Percentiles rank a stretch among this genome's conserved stretches.
These are phyloP conservation scores for Fraxinus albicans DNA, from an alignment of 305 asterid genomes.

Conservation along the genomic window DNA sequence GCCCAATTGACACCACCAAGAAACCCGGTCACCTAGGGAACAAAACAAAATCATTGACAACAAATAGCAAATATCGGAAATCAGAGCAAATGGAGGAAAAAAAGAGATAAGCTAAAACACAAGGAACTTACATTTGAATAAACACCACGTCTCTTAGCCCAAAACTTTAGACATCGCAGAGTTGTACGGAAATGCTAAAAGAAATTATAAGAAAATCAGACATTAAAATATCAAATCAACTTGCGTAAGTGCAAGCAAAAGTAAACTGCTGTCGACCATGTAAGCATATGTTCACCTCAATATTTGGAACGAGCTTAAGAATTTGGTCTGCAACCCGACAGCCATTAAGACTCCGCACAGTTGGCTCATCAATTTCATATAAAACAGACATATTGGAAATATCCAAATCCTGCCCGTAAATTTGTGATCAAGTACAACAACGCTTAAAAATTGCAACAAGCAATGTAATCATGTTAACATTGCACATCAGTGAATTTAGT, in stretches of 20 bases:
- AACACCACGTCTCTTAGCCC: slow-evolving; percentile 99
- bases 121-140: slow-evolving; percentile 83
- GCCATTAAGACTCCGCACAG: slow-evolving; percentile 94
- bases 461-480: not conserved
- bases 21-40: slow-evolving; percentile 85
- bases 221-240: not conserved
- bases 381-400: slow-evolving; percentile 70
- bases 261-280: not conserved
- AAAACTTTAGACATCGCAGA: slow-evolving; percentile 78
- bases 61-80: not conserved
- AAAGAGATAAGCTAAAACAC: not conserved
- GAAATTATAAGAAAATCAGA: slow-evolving; percentile 9
- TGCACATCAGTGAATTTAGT: not conserved
- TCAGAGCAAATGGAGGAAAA: not conserved
- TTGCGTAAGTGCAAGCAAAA: not conserved
- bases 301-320: slow-evolving; percentile 84
- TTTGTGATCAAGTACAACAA: slow-evolving; percentile 1
- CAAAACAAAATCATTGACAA: not conserved
- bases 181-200: slow-evolving; percentile 74
- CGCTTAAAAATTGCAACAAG: not conserved
- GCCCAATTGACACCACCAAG: slow-evolving; percentile 99
- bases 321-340: slow-evolving; percentile 98
- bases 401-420: slow-evolving; percentile 70
- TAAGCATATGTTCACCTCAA: slow-evolving; percentile 49
- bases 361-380: slow-evolving; percentile 81